These are phyloP conservation scores for Cryptosporidium ubiquitum DNA, from an alignment of 169 alveolate species.

Conservation along the genomic window DNA sequence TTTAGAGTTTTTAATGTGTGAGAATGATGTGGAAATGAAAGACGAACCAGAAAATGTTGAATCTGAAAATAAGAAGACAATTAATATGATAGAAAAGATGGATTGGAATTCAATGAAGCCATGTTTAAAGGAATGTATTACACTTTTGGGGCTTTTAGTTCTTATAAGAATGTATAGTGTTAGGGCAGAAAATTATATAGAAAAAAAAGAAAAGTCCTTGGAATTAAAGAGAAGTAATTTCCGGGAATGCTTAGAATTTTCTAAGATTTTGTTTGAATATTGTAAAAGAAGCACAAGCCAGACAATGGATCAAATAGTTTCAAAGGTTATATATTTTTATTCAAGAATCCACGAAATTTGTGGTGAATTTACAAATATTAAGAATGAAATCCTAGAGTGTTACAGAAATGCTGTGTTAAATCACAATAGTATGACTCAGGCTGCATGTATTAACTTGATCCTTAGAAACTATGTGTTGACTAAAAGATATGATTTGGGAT, in stretches of 20 bases:
- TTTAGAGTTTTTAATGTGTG: neutral
- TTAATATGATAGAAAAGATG: neutral
- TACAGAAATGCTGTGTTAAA: slow-evolving; percentile 88
- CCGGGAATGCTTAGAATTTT: neutral
- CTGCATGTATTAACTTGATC: slow-evolving; percentile 89
- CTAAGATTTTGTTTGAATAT: slow-evolving; percentile 6
- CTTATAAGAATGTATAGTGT: slow-evolving; percentile 72
- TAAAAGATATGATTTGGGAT: slow-evolving; percentile 82
- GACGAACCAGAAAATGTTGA: neutral
- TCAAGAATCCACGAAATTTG: slow-evolving; percentile 88
- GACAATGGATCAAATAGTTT: slow-evolving; percentile 85
- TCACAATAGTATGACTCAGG: slow-evolving; percentile 87
- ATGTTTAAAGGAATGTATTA: slow-evolving; percentile 61
- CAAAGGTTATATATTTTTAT: slow-evolving; percentile 85
- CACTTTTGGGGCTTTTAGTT: slow-evolving; percentile 77
- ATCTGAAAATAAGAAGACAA: neutral
- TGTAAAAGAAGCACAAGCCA: slow-evolving; percentile 67
- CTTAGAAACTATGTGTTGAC: slow-evolving; percentile 87
- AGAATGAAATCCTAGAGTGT: slow-evolving; percentile 80
- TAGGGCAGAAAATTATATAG: slow-evolving; percentile 9
- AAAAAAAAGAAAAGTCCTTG: slow-evolving; percentile 10
- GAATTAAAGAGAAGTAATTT: slow-evolving; percentile 7
- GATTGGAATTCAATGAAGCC: slow-evolving; percentile 75
- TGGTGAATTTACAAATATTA: slow-evolving; percentile 82
- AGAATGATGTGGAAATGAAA: slow-evolving; percentile 23